phyloP scores from a whole-genome alignment of 306 rosid species.

The Prunus mongolica region DNA sequence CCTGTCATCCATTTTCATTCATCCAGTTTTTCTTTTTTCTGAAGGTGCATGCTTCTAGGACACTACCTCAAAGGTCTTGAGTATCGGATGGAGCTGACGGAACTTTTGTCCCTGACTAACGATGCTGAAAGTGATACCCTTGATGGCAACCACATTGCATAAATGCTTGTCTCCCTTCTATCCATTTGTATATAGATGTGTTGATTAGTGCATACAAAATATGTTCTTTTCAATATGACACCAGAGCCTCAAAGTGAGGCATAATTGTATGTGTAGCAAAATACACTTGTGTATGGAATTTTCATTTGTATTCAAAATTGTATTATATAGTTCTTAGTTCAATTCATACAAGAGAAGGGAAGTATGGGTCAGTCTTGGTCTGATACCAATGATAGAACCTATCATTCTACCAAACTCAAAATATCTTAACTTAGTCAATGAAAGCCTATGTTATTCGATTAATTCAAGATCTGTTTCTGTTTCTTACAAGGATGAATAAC shows the following conservation, averaged over 20 bases:
- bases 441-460: too few relatives aligned
- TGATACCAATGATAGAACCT: too few relatives aligned
- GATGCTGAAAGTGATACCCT: slow-evolving; percentile 39
- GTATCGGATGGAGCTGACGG: slow-evolving; percentile 72
- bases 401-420: too few relatives aligned
- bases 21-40: background rate
- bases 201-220: background rate
- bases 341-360: too few relatives aligned
- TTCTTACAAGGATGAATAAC: too few relatives aligned
- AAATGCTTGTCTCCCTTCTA: slow-evolving; percentile 29
- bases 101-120: slow-evolving; percentile 56
- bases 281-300: background rate
- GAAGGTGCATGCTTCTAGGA: slow-evolving; percentile 93
- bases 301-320: background rate
- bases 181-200: slow-evolving; percentile 33
- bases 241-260: background rate
- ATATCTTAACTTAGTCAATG: too few relatives aligned
- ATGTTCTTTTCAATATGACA: background rate
- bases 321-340: background rate
- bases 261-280: background rate
- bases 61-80: slow-evolving; percentile 90
- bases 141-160: slow-evolving; percentile 36
- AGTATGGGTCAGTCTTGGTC: too few relatives aligned
- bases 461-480: too few relatives aligned
- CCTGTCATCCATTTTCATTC: background rate